Conservation (phyloP, 2,329 filamentous ascomycete genomes). For the Aureobasidium sp. region DNA sequence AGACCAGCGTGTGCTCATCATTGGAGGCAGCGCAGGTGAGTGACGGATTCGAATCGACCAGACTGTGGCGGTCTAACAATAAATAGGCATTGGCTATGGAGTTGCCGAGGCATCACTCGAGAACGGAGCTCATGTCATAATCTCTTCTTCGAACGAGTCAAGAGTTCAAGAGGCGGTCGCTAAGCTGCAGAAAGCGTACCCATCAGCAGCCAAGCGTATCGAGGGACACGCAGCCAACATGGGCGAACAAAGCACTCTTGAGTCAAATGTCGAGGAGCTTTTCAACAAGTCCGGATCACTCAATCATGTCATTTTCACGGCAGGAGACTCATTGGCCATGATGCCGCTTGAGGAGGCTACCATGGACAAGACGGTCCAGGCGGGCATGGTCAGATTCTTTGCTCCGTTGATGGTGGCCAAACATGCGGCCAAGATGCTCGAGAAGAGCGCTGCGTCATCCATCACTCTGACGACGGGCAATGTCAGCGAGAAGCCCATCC, state of each 20-base stretch:
- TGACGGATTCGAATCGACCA: background rate
- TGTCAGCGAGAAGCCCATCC: constrained; percentile 45
- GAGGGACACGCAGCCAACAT: constrained; percentile 45
- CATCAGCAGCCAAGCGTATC: constrained; percentile 34
- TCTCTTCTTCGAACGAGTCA: constrained; percentile 51
- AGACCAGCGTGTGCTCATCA: constrained; percentile 47
- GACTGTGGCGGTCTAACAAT: background rate
- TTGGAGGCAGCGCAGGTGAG: constrained; percentile 49
- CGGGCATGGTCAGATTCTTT: constrained; percentile 44
- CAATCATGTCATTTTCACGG: constrained; percentile 54
- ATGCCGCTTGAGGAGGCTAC: constrained; percentile 37
- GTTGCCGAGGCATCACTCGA: constrained; percentile 54
- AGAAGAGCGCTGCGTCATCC: constrained; percentile 37
- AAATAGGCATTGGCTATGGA: constrained; percentile 53
- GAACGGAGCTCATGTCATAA: constrained; percentile 49
- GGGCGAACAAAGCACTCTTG: constrained; percentile 38
- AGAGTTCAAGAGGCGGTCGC: constrained; percentile 44
- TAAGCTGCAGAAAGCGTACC: constrained; percentile 39
- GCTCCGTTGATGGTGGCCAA: constrained; percentile 49
- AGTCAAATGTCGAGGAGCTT: constrained; percentile 42
- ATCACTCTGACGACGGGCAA: constrained; percentile 53
- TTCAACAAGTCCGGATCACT: constrained; percentile 37
- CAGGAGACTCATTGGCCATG: constrained; percentile 42
- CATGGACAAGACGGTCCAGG: constrained; percentile 35
- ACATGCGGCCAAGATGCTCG: constrained; percentile 40